These are phyloP conservation scores for Poa pratensis DNA, from an alignment of 176 grass and related monocot genomes.

Conservation along the genomic window DNA sequence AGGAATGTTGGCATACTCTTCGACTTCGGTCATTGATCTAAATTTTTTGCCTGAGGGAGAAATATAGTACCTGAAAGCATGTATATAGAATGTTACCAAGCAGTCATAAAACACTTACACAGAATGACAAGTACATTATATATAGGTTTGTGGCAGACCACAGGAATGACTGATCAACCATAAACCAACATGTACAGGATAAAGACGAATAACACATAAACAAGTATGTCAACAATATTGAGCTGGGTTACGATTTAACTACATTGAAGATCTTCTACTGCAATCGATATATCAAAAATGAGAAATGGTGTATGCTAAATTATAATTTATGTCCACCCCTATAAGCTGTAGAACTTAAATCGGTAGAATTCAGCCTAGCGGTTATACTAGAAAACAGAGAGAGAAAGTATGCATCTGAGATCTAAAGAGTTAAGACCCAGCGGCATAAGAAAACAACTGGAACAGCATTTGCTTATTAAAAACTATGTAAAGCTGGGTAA, in stretches of 20 bases:
- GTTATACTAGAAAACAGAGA: background rate
- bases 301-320: background rate
- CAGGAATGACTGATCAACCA: background rate
- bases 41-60: slow-evolving; percentile 48
- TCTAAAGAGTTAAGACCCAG: background rate
- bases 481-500: slow-evolving; percentile 1
- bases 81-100: slow-evolving; percentile 1
- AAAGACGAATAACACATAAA: background rate
- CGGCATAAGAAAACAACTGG: background rate
- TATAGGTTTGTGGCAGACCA: background rate
- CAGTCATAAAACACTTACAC: background rate
- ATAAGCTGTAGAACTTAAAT: slow-evolving; percentile 17
- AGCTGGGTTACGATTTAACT: slow-evolving; percentile 7
- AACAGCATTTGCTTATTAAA: background rate
- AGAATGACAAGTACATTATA: slow-evolving; percentile 10
- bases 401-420: background rate
- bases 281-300: background rate
- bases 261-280: slow-evolving; percentile 10
- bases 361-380: background rate
- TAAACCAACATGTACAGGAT: background rate
- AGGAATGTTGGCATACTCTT: slow-evolving; percentile 41
- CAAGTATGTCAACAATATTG: background rate
- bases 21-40: slow-evolving; percentile 40
- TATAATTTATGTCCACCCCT: background rate
- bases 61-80: slow-evolving; percentile 61